phyloP scores from a whole-genome alignment of 2,329 filamentous ascomycete species.

The Arthroderma sp. region DNA sequence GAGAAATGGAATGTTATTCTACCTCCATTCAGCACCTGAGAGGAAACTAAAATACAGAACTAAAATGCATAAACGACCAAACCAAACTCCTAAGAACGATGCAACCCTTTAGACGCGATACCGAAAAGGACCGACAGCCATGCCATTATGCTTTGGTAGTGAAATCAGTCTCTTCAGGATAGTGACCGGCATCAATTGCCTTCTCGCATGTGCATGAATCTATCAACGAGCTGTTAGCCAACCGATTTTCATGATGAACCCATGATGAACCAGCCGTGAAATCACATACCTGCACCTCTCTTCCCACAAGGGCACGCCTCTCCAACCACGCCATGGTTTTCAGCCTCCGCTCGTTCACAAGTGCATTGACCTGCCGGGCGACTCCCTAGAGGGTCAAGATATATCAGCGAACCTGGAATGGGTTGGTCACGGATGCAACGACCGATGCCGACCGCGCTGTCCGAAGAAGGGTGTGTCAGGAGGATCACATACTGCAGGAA shows the following conservation, averaged over 20 bases:
- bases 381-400: conserved; percentile 34
- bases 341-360: conserved; percentile 56
- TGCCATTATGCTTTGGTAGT: conserved; percentile 46
- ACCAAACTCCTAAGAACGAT: neutral
- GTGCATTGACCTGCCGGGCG: conserved; percentile 70
- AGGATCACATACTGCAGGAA: conserved; percentile 55
- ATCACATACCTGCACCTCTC: conserved; percentile 51
- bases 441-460: neutral
- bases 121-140: neutral
- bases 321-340: conserved; percentile 53
- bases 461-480: neutral
- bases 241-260: neutral
- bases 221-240: conserved; percentile 16
- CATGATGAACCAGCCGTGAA: neutral
- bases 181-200: conserved; percentile 46
- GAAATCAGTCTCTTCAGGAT: conserved; percentile 72
- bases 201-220: conserved; percentile 76
- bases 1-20: too few species aligned
- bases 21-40: too few species aligned
- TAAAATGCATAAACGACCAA: too few species aligned
- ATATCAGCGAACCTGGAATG: too few species aligned
- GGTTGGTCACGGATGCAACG: too few species aligned
- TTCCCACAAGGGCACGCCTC: conserved; percentile 64
- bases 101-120: neutral
- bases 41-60: too few species aligned